A percentile compares a stretch with the other conserved stretches of the same genome.
phyloP scores from a whole-genome alignment of 768 basidiomycete species.

The Termitomyces eurrhizus region DNA sequence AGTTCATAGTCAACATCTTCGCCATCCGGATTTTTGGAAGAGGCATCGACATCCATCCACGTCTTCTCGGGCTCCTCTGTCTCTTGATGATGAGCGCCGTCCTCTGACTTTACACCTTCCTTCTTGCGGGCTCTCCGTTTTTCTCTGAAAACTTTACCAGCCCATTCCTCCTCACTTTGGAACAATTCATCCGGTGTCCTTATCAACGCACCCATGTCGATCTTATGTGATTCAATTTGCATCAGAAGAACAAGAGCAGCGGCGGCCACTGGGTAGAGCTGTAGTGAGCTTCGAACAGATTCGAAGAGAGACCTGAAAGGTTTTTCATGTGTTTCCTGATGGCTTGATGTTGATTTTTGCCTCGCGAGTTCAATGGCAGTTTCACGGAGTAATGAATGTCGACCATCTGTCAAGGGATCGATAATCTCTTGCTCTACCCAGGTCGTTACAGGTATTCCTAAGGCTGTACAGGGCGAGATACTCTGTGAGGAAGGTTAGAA shows the following conservation, averaged over 20 bases:
- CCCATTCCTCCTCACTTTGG: conserved; percentile 50
- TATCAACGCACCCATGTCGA: conserved; percentile 52
- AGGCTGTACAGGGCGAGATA: conserved; percentile 14
- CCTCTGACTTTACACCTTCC: conserved; percentile 9
- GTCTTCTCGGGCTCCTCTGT: conserved; percentile 30
- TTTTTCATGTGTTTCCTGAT: conserved; percentile 3
- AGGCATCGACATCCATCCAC: conserved; percentile 29
- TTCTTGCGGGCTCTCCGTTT: conserved; percentile 18
- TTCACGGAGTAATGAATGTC: conserved; percentile 41
- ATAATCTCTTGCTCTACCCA: conserved; percentile 44
- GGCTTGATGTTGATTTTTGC: conserved; percentile 8
- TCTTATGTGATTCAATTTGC: conserved; percentile 42
- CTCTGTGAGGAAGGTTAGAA: neutral
- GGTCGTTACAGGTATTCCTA: conserved; percentile 35
- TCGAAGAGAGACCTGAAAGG: conserved; percentile 17
- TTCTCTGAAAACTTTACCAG: conserved; percentile 38
- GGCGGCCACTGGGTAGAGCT: conserved; percentile 39
- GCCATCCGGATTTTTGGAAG: conserved; percentile 14
- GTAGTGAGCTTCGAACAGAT: conserved; percentile 37
- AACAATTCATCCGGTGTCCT: conserved; percentile 43
- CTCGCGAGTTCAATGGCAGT: conserved; percentile 29
- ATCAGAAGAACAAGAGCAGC: conserved; percentile 35
- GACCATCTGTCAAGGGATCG: conserved; percentile 44
- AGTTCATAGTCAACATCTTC: conserved; percentile 24
- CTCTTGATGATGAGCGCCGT: conserved; percentile 13